Percentiles rank a stretch among this genome's conserved stretches.
These are phyloP conservation scores for Globisporangium canariense DNA, from an alignment of 352 stramenopile genomes.

Conservation along the genomic window DNA sequence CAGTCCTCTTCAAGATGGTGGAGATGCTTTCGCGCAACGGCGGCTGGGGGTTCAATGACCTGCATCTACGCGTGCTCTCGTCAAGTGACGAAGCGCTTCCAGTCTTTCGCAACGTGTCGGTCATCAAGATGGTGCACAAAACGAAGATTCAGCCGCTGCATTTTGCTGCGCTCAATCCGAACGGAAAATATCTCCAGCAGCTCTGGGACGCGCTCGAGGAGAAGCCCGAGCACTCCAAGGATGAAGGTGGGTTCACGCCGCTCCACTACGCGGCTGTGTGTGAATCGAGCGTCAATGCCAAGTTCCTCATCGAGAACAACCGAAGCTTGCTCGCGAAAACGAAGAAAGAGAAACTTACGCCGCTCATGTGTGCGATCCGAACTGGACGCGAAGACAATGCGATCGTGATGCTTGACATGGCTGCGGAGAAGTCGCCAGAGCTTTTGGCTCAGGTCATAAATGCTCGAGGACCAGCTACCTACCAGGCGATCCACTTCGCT, in stretches of 20 bases:
- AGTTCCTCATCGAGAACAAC: slow-evolving; percentile 7
- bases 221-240: slow-evolving; percentile 46
- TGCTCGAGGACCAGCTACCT: slow-evolving; percentile 39
- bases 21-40: slow-evolving; percentile 37
- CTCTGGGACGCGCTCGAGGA: slow-evolving; percentile 53
- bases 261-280: slow-evolving; percentile 20
- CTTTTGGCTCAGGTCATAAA: slow-evolving; percentile 33
- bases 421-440: slow-evolving; percentile 29
- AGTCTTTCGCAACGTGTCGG: slow-evolving; percentile 53
- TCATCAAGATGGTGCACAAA: slow-evolving; percentile 61
- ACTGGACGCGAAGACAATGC: slow-evolving; percentile 50
- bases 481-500: slow-evolving; percentile 65
- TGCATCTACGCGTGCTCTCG: slow-evolving; percentile 54
- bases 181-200: slow-evolving; percentile 51
- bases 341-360: slow-evolving; percentile 15
- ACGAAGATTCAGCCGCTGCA: slow-evolving; percentile 64
- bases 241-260: slow-evolving; percentile 50
- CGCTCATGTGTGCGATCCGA: slow-evolving; percentile 52
- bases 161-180: slow-evolving; percentile 69
- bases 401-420: slow-evolving; percentile 55
- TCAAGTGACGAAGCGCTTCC: slow-evolving; percentile 29
- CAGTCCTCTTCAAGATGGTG: slow-evolving; percentile 32
- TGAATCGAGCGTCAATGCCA: slow-evolving; percentile 1
- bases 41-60: slow-evolving; percentile 59
- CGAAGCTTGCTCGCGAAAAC: slow-evolving; percentile 12